Evolutionary conservation across 352 stramenopile genomes (phyloP).

Genomic region (Globisporangium alternatum): DNA sequence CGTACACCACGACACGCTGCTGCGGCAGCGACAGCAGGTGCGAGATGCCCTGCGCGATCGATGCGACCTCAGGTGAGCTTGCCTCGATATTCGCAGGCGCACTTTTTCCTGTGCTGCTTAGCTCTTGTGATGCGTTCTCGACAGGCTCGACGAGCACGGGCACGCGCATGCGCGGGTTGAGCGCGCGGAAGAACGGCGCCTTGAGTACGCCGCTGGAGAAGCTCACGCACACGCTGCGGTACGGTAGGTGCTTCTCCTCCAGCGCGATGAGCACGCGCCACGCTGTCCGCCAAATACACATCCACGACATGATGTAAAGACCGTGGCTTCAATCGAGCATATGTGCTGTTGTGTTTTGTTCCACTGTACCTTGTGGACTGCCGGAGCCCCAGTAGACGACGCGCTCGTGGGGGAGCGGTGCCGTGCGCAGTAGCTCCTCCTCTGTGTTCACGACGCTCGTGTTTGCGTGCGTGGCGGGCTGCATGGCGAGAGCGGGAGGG

Average conservation of each 20-base stretch:
- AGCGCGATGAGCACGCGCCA: constrained; percentile 82
- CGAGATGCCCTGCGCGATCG: constrained; percentile 32
- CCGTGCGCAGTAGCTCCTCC: constrained; percentile 51
- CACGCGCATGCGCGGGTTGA: constrained; percentile 82
- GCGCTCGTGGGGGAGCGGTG: constrained; percentile 62
- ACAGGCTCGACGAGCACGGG: constrained; percentile 73
- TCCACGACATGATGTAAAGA: neutral
- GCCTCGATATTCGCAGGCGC: neutral
- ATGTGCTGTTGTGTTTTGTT: neutral
- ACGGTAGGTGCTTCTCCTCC: constrained; percentile 74
- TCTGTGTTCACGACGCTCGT: constrained; percentile 34
- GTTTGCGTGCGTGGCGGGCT: neutral
- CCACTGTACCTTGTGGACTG: constrained; percentile 63
- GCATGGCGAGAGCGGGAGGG: constrained; percentile 3
- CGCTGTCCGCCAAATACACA: constrained; percentile 25
- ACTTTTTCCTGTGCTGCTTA: neutral
- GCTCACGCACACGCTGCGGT: constrained; percentile 78
- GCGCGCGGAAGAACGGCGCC: constrained; percentile 63
- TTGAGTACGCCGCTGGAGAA: constrained; percentile 86
- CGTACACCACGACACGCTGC: constrained; percentile 64
- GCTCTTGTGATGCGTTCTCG: constrained; percentile 13
- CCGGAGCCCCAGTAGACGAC: constrained; percentile 84
- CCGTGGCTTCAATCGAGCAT: neutral
- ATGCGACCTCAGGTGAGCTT: constrained; percentile 17
- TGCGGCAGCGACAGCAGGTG: constrained; percentile 34